These are phyloP conservation scores for Colletotrichum noveboracense DNA, from an alignment of 2,329 filamentous ascomycete genomes.

Conservation along the genomic window DNA sequence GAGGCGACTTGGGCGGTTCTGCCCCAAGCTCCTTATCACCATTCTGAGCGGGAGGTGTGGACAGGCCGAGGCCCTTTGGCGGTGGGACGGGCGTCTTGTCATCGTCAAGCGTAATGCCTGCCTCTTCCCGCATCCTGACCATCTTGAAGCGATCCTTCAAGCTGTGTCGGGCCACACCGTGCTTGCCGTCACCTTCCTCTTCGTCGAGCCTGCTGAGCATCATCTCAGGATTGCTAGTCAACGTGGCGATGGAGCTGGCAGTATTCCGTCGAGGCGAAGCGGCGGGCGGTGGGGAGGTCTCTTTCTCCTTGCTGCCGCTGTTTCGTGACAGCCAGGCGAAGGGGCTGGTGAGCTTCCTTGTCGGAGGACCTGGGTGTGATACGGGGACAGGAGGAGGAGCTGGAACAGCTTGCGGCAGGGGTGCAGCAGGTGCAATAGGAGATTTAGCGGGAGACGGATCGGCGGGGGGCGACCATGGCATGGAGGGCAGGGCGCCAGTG, in stretches of 20 bases:
- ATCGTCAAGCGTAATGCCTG: conserved; percentile 59
- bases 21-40: conserved; percentile 18
- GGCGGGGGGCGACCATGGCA: conserved; percentile 72
- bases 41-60: conserved; percentile 27
- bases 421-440: conserved; percentile 37
- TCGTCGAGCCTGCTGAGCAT: conserved; percentile 80
- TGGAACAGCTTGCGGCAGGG: conserved; percentile 35
- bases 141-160: conserved; percentile 81
- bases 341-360: conserved; percentile 83
- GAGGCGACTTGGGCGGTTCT: conserved; percentile 37
- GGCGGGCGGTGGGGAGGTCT: conserved; percentile 55
- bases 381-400: conserved; percentile 28
- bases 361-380: conserved; percentile 40
- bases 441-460: conserved; percentile 54
- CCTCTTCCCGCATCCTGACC: conserved; percentile 77
- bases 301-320: conserved; percentile 62
- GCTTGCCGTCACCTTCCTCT: conserved; percentile 59
- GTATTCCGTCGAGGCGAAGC: conserved; percentile 69
- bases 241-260: conserved; percentile 77
- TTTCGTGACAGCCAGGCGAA: conserved; percentile 84
- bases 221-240: conserved; percentile 82
- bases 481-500: conserved; percentile 72
- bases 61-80: conserved; percentile 24
- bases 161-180: conserved; percentile 61
- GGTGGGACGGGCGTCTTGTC: conserved; percentile 41